A percentile compares a stretch with the other conserved stretches of the same genome.
phyloP scores from a whole-genome alignment of 371 early-diverging fungal species.

The Rhizopus stolonifer region DNA sequence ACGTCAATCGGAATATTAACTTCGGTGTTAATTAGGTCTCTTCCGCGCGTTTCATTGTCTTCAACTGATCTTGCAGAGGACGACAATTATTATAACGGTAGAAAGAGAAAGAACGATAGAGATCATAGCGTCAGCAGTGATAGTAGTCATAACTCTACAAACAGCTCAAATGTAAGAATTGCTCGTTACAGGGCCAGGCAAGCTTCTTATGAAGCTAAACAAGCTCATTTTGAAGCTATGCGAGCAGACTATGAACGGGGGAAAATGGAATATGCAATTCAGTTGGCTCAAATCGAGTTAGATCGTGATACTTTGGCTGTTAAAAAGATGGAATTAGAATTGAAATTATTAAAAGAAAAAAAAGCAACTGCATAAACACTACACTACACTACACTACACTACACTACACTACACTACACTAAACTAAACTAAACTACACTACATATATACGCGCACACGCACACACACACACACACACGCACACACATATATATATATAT shows the following conservation, averaged over 20 bases:
- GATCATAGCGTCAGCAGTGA: background rate
- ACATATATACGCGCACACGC: too few relatives aligned
- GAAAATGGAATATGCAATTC: conserved; percentile 22
- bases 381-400: too few relatives aligned
- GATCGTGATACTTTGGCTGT: conserved; percentile 17
- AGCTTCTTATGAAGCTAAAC: conserved; percentile 21
- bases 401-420: too few relatives aligned
- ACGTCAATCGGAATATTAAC: conserved; percentile 1
- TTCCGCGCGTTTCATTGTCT: conserved; percentile 14
- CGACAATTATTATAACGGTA: background rate
- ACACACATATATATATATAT: too few relatives aligned
- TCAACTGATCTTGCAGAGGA: conserved; percentile 2
- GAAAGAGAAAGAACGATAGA: background rate
- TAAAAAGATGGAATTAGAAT: conserved; percentile 21
- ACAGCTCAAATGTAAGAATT: conserved; percentile 4
- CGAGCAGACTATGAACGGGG: conserved; percentile 15
- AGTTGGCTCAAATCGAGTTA: conserved; percentile 21
- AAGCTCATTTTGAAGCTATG: conserved; percentile 19
- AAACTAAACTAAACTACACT: too few relatives aligned
- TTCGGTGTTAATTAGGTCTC: conserved; percentile 8
- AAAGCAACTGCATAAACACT: background rate
- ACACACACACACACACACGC: too few relatives aligned
- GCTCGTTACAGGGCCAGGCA: conserved; percentile 15
- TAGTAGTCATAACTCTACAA: background rate
- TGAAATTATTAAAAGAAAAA: conserved; percentile 14